Base-by-base conservation (phyloP, 768 basidiomycete species). In the Saitozyma podzolica region DNA sequence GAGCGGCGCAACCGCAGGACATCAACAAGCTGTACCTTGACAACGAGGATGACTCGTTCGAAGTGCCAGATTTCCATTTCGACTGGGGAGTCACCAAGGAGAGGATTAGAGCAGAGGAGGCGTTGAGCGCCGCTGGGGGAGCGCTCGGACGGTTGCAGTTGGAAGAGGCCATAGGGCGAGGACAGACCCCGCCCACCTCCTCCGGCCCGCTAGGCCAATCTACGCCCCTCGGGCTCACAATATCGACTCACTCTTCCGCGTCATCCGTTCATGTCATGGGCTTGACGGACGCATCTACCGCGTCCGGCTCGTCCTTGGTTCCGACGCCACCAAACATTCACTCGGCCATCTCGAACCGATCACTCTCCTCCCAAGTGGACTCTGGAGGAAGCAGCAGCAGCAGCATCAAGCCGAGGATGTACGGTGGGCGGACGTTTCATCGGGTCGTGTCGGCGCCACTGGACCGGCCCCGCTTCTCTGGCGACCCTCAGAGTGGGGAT, bases 31-130 rank as follows among this genome's bases (percentile, higher is more conserved):
- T 59, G 16, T 49, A 55, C 8, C 62, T 65, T 53, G 64, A 63
- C 17, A 48, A 58, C 17, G 68, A 64, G 43, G 73, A 74, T 20
- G 63, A 73, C 9, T 70, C 69, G 6, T 59, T 73, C 45, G 74
- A 75, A 41, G 65, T 71, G n/a, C 74, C 74, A 4, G 72, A 73
- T 49, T 72, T 75, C 48, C 67, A 75, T 51, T 75, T 71, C 53
- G 71, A 72, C 42, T 75, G 72, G 71, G 61, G 56, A 49, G 52
- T 70, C 14, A 56, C 55, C 20, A 66, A 66, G 14, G 68, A 68
- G 5, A 64, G 65, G 48, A 49, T 17, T 17, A 20, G n/a, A 9
- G 56, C 56, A 11, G 56, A 14, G 56, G 41, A 41, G 19, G 56
- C 45, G 19, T 13, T 39, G 16, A 29, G 29, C 29, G 29, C 29